phyloP scores from a whole-genome alignment of 202 grass and related monocot species.

The Eragrostis tef region DNA sequence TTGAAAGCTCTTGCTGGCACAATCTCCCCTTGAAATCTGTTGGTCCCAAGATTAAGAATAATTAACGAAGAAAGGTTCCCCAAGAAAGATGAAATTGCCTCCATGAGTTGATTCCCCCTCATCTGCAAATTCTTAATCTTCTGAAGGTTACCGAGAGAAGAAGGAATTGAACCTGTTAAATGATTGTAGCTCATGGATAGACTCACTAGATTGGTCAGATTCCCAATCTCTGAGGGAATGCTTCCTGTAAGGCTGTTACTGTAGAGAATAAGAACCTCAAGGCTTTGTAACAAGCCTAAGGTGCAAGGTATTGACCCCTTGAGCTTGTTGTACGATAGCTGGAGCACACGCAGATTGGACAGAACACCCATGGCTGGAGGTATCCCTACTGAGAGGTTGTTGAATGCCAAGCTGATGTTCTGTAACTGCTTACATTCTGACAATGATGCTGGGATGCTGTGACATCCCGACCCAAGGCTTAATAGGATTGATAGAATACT shows the following conservation, averaged over 20 bases:
- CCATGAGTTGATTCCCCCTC: conserved; percentile 38
- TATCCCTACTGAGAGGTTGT: conserved; percentile 36
- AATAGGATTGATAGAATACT: too few species aligned
- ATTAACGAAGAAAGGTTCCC: conserved; percentile 40
- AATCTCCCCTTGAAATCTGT: conserved; percentile 40
- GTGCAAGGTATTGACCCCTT: conserved; percentile 8
- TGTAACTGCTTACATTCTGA: conserved; percentile 30
- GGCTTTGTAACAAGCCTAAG: not conserved
- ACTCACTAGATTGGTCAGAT: conserved; percentile 32
- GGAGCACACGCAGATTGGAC: not conserved
- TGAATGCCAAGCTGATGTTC: conserved; percentile 21
- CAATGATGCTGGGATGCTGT: conserved; percentile 40
- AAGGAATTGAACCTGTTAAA: conserved; percentile 38
- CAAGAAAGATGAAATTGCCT: conserved; percentile 20
- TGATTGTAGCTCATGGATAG: conserved; percentile 42
- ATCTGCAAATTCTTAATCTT: conserved; percentile 11
- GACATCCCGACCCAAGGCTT: too few species aligned
- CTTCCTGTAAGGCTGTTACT: conserved; percentile 39
- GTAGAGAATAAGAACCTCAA: conserved; percentile 32
- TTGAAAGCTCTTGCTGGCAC: conserved; percentile 29
- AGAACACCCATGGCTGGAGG: conserved; percentile 34
- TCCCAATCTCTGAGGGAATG: conserved; percentile 42
- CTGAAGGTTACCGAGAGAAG: conserved; percentile 48
- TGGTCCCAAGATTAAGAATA: conserved; percentile 35
- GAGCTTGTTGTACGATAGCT: not conserved